Evolutionary conservation across 176 grass and related monocot genomes (phyloP), one percentile per base, ranked within the genome.

Genomic region (Tillandsia fasciculata): DNA sequence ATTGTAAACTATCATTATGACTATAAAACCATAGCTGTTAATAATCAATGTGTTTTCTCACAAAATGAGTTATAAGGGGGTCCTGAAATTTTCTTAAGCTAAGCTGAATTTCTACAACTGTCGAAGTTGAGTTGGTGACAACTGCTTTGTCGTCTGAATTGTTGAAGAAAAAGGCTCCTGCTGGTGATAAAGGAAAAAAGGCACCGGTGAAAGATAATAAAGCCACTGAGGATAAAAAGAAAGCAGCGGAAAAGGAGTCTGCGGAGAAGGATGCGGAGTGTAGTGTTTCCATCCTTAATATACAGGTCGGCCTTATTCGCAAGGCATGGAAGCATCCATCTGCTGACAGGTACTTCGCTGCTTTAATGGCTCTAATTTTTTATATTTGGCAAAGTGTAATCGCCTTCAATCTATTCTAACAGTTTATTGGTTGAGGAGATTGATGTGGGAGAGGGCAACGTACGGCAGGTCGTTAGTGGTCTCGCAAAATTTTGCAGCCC

Each of bases 371-470:
- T 11, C 8, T 23, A 52, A 24, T 17, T 51, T 70, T 10, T 72
- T 9, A 9, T 66, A 27, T 11, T n/a, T 53, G 5, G 15, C 1
- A 18, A 26, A 22, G 33, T 49, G 9, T 11, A 69, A 12, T 50
- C n/a, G 17, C 68, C 26, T 7, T 28, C 50, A 9, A 50, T 61
- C 53, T 64, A 58, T 52, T 8, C 27, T 63, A 70, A 59, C 77
- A 99, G 94, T 74, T 88, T 99, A 77, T 72, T 99, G 72, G 87
- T 93, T 64, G 94, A 99, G 77, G 94, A 99, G 86, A 99, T 99
- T 75, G 89, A 93, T 90, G 77, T 99, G 74, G 94, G 94, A 76
- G 89, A 90, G 54, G 89, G 87, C 71, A 90, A 87, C 77, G 64
- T 87, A 49, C 84, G 87, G 18, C 94, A 99, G 79, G 89, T 99